Evolutionary conservation across 495 filamentous ascomycete species (phyloP).

Genomic region (Talaromyces ruber): DNA sequence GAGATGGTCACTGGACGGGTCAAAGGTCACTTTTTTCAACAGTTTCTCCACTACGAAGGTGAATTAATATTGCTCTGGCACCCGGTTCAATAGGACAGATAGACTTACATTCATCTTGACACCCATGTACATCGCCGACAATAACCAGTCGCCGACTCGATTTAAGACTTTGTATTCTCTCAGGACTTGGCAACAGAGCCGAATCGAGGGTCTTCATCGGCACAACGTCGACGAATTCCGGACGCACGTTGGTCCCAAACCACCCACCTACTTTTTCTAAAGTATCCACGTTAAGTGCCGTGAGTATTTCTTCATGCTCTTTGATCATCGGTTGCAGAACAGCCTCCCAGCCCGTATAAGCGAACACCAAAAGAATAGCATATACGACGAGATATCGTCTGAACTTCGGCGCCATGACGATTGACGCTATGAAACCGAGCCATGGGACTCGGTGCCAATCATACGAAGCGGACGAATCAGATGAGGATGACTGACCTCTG

Average conservation of each 20-base stretch:
- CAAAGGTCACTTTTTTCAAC: constrained; percentile 58
- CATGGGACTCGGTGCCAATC: constrained; percentile 11
- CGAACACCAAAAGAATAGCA: constrained; percentile 25
- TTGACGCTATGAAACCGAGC: constrained; percentile 21
- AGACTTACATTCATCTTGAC: constrained; percentile 50
- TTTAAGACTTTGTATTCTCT: constrained; percentile 4
- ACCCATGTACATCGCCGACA: constrained; percentile 89
- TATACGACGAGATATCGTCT: constrained; percentile 39
- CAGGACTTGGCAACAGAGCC: constrained; percentile 18
- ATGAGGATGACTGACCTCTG: constrained; percentile 14
- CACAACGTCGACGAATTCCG: constrained; percentile 39
- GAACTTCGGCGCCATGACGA: constrained; percentile 36
- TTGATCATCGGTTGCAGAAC: constrained; percentile 30
- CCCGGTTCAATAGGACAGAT: not conserved
- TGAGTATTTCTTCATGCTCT: constrained; percentile 26
- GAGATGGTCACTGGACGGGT: constrained; percentile 59
- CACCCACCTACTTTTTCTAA: constrained; percentile 26
- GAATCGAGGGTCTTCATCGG: constrained; percentile 31
- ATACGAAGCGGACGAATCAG: constrained; percentile 2
- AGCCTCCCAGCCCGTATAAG: constrained; percentile 30
- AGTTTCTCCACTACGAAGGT: constrained; percentile 49
- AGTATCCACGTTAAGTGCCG: constrained; percentile 25
- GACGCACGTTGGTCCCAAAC: constrained; percentile 41
- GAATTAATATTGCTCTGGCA: not conserved
- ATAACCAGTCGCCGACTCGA: constrained; percentile 51